Evolutionary conservation across 495 filamentous ascomycete species (phyloP).

Genomic region (Talaromyces proteolyticus): DNA sequence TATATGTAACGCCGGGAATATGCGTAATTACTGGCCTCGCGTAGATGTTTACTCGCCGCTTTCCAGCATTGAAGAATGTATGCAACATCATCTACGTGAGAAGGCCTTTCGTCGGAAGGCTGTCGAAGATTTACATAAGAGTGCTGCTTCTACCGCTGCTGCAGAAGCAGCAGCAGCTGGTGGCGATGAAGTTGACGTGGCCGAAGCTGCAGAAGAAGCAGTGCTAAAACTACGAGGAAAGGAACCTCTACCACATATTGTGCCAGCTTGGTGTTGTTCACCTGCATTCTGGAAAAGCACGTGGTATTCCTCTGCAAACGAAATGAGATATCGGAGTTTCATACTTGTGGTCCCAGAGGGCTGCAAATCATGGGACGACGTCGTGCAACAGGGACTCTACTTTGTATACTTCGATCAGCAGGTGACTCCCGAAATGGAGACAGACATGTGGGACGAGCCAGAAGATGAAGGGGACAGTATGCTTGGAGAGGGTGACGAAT

Average conservation of each 20-base stretch:
- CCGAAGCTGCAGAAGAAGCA: not conserved
- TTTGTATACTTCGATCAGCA: not conserved
- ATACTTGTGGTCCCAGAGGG: not conserved
- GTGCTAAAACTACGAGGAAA: not conserved
- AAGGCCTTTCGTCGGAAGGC: not conserved
- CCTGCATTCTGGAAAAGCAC: too few species aligned
- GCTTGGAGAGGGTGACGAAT: not conserved
- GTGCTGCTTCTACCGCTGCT: not conserved
- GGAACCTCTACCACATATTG: not conserved
- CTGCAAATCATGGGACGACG: not conserved
- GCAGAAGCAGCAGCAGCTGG: not conserved
- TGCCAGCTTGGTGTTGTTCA: too few species aligned
- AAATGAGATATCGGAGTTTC: conserved; percentile 1
- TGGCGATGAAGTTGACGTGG: not conserved
- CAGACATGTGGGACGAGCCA: not conserved
- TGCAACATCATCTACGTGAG: not conserved
- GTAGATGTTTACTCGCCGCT: conserved; percentile 1
- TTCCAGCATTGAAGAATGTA: conserved; percentile 1
- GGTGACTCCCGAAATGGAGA: not conserved
- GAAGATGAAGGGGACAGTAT: not conserved
- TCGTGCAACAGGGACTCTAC: not conserved
- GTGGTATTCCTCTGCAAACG: not conserved
- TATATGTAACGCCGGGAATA: too few species aligned
- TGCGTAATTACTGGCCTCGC: conserved; percentile 1
- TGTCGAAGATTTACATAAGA: not conserved